A percentile compares a stretch with the other conserved stretches of the same genome.
phyloP scores from a whole-genome alignment of 1,284 basidiomycete genomes.

The Anthracocystis walkeri region DNA sequence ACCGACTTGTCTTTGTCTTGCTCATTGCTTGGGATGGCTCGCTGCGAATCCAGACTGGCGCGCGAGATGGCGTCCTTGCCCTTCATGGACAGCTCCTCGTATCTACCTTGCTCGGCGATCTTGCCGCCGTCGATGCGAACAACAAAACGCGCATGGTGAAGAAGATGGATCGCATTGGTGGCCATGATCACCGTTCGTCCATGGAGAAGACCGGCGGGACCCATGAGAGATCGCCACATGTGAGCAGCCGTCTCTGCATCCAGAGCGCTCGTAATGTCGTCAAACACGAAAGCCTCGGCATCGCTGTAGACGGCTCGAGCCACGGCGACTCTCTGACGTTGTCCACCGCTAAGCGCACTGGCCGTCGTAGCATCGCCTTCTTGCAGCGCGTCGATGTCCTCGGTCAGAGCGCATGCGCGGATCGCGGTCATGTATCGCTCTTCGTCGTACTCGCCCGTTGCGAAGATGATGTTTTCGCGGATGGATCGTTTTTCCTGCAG shows the following conservation, averaged over 20 bases:
- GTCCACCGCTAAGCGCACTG: constrained; percentile 64
- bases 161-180: constrained; percentile 56
- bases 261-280: constrained; percentile 71
- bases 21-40: neutral
- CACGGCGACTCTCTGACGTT: constrained; percentile 61
- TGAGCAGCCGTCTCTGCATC: constrained; percentile 76
- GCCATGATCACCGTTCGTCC: constrained; percentile 56
- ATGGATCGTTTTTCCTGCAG: constrained; percentile 57
- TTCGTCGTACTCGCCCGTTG: constrained; percentile 48
- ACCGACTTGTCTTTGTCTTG: constrained; percentile 20
- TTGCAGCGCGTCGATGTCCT: constrained; percentile 56
- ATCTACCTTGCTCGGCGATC: constrained; percentile 50
- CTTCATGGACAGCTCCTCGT: constrained; percentile 48
- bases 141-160: constrained; percentile 36
- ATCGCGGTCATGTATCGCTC: constrained; percentile 56
- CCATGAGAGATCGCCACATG: constrained; percentile 56
- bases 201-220: constrained; percentile 33
- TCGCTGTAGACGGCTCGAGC: constrained; percentile 65
- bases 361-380: constrained; percentile 62
- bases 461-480: constrained; percentile 63
- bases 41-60: constrained; percentile 43
- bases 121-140: constrained; percentile 51
- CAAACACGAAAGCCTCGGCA: constrained; percentile 58
- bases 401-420: constrained; percentile 56
- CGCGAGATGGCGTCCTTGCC: constrained; percentile 54